A percentile compares a stretch with the other conserved stretches of the same genome.
Evolutionary conservation across 495 filamentous ascomycete genomes (phyloP).

Genomic region (Tuber aestivum): DNA sequence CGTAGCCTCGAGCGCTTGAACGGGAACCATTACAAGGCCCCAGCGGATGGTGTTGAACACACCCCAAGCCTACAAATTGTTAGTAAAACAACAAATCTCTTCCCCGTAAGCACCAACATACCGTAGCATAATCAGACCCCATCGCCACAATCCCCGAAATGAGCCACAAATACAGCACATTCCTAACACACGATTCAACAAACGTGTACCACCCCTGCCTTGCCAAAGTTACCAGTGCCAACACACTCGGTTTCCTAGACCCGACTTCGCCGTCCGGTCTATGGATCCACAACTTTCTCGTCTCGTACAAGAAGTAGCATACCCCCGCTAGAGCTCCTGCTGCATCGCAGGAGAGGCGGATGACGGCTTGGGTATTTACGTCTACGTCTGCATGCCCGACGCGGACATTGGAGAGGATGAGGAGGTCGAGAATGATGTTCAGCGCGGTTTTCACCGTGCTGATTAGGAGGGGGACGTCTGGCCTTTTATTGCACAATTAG

Average conservation of each 20-base stretch:
- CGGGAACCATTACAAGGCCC: constrained; percentile 72
- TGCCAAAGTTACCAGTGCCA: constrained; percentile 50
- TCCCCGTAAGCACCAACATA: neutral
- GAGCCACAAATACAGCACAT: constrained; percentile 68
- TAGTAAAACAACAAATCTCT: neutral
- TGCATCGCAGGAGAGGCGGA: constrained; percentile 58
- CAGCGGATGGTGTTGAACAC: constrained; percentile 74
- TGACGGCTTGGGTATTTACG: constrained; percentile 54
- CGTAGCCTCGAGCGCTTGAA: constrained; percentile 61
- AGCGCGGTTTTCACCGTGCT: constrained; percentile 57
- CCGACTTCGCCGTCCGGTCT: constrained; percentile 18
- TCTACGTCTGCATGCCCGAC: constrained; percentile 46
- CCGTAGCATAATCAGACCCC: constrained; percentile 59
- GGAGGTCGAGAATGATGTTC: constrained; percentile 65
- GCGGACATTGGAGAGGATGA: constrained; percentile 65
- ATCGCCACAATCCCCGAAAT: constrained; percentile 59
- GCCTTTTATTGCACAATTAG: constrained; percentile 38
- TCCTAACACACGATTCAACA: constrained; percentile 60
- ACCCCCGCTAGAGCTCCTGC: constrained; percentile 55
- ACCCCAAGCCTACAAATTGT: constrained; percentile 53
- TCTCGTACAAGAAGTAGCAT: constrained; percentile 54
- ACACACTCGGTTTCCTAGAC: constrained; percentile 43
- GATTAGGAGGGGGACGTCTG: constrained; percentile 67
- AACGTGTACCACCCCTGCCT: constrained; percentile 57
- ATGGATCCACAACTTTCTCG: constrained; percentile 35